Base-by-base conservation (phyloP, 2,329 filamentous ascomycete genomes). In the Phialemoniopsis sp. region DNA sequence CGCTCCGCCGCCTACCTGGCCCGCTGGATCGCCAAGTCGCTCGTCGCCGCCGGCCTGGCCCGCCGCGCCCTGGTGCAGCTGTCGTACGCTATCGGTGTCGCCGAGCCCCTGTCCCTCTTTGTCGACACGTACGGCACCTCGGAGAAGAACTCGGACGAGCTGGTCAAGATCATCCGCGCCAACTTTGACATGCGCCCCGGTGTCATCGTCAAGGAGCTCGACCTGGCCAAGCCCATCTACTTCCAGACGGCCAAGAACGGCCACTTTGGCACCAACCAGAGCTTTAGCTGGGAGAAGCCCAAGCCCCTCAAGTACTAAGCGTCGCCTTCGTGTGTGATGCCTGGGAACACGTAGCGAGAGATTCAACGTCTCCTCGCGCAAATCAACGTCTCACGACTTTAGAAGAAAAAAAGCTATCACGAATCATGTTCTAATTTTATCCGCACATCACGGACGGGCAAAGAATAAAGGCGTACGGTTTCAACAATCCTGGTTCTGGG, bases 181-280 rank as follows among this genome's bases (percentile, higher is more conserved):
- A 97, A 98, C 86, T 98, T 98, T 63, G 90, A 98, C 73, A 82
- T 98, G 68, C 84, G 93, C 60, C 93, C 93, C 42, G 93, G 93
- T 83, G 89, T 96, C 67, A 97, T 98, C 59, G 93, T 97, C 71
- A 89, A 89, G 76, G 90, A 96, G 74, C 86, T 98, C 52, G 85
- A 93, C 73, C 80, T 98, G 52, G 85, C 82, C 68, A 89, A 89
- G 72, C 93, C 93, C 63, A 96, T 97, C 77, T 98, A 98, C 85
- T 82, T 82, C 80, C 80, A 91, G 77, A 98, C 93, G 43, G 93
- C 93, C 72, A 96, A 96, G 87, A 97, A 97, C 75, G 93, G 93
- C 58, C 93, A 98, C 82, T 98, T 98, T 73, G 77, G 77, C 53
- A 95, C 89, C 71, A 93, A 96, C 87, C 93, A 95, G 81, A 76